These are phyloP conservation scores for Mariannaea elegans DNA, from an alignment of 2,329 filamentous ascomycete genomes.

Conservation along the genomic window DNA sequence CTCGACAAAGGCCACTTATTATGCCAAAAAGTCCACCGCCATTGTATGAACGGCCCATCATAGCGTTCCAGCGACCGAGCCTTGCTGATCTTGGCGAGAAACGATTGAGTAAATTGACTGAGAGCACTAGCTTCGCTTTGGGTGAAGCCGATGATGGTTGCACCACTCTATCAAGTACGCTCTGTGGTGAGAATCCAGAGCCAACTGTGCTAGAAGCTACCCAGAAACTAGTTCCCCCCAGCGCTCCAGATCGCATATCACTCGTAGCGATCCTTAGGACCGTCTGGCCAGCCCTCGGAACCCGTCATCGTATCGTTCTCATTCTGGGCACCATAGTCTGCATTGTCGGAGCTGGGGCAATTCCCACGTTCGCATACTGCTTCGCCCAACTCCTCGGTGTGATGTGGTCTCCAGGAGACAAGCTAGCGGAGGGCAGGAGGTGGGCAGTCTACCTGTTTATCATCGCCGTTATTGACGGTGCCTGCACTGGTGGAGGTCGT, in stretches of 20 bases:
- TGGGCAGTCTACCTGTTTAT: slow-evolving; percentile 78
- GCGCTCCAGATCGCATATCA: slow-evolving; percentile 22
- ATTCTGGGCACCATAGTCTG: slow-evolving; percentile 69
- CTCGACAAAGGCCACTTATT: slow-evolving; percentile 9
- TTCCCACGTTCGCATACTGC: slow-evolving; percentile 79
- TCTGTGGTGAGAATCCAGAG: not conserved
- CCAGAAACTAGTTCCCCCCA: not conserved
- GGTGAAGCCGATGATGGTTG: slow-evolving; percentile 33
- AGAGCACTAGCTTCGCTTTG: slow-evolving; percentile 32
- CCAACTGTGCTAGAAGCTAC: not conserved
- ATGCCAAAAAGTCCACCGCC: not conserved
- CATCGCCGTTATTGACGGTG: slow-evolving; percentile 72
- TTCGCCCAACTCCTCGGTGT: slow-evolving; percentile 77
- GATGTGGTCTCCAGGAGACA: slow-evolving; percentile 67
- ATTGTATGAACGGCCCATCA: slow-evolving; percentile 28
- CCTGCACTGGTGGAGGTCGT: slow-evolving; percentile 71
- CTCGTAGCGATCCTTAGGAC: slow-evolving; percentile 55
- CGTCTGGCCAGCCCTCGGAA: slow-evolving; percentile 72
- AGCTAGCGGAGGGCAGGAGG: slow-evolving; percentile 59
- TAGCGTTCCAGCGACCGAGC: slow-evolving; percentile 16
- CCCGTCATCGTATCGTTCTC: slow-evolving; percentile 61
- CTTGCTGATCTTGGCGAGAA: slow-evolving; percentile 17
- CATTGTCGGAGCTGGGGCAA: slow-evolving; percentile 70
- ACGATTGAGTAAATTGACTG: slow-evolving; percentile 1
- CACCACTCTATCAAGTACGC: slow-evolving; percentile 41